These are phyloP conservation scores for Chalaropsis ovoidea DNA, from an alignment of 2,329 filamentous ascomycete species.

Conservation along the genomic window DNA sequence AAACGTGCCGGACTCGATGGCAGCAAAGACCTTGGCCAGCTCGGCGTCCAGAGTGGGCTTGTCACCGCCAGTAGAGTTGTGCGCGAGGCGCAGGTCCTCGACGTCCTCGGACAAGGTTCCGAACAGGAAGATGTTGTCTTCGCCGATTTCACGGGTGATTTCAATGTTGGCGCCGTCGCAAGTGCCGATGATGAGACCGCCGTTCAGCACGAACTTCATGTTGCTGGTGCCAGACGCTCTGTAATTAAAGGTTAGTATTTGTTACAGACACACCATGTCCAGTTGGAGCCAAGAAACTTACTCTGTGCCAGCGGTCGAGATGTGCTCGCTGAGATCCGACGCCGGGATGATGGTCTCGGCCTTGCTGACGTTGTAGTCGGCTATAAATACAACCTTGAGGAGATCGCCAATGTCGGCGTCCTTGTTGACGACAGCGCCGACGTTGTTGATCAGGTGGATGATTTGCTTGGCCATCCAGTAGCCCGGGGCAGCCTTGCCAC, in stretches of 20 bases:
- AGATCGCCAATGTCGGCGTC: conserved; percentile 86
- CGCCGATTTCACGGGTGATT: conserved; percentile 92
- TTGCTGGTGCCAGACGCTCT: conserved; percentile 77
- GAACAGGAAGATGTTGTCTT: conserved; percentile 97
- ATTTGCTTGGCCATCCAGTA: conserved; percentile 99
- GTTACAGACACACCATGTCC: too few species aligned
- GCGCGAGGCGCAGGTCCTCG: conserved; percentile 82
- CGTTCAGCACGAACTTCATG: conserved; percentile 99
- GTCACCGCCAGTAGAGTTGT: conserved; percentile 59
- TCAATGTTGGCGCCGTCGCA: conserved; percentile 98
- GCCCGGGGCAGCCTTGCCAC: conserved; percentile 91
- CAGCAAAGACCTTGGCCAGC: conserved; percentile 70
- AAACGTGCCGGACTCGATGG: conserved; percentile 71
- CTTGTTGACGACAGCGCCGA: conserved; percentile 81
- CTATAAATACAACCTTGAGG: conserved; percentile 92
- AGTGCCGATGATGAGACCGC: conserved; percentile 92
- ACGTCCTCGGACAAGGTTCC: conserved; percentile 93
- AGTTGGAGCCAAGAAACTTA: conserved; percentile 38
- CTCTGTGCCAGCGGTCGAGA: conserved; percentile 95
- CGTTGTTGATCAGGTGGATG: conserved; percentile 91
- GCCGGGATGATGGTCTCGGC: conserved; percentile 93
- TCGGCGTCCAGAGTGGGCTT: conserved; percentile 52
- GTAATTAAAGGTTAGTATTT: conserved; percentile 26
- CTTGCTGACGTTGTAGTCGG: conserved; percentile 99
- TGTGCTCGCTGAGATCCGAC: conserved; percentile 95